Conservation (phyloP, 202 grass and related monocot species). For the Sporobolus alterniflorus region DNA sequence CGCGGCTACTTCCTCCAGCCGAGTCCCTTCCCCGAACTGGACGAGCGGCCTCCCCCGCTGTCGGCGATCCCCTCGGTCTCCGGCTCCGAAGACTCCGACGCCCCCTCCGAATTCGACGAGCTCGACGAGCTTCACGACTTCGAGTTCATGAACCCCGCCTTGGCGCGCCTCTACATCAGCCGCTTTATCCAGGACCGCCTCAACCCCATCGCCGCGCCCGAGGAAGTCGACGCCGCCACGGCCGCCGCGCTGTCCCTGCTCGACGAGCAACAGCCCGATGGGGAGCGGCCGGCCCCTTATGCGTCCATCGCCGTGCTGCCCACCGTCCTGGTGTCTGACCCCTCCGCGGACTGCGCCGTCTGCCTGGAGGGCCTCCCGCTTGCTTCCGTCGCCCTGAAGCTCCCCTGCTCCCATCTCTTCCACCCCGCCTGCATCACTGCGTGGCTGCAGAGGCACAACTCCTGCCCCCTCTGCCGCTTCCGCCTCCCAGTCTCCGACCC, state of each 20-base stretch:
- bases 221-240: neutral
- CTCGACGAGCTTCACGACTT: constrained; percentile 26
- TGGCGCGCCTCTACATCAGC: constrained; percentile 14
- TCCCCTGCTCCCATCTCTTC: constrained; percentile 73
- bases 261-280: neutral
- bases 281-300: constrained; percentile 24
- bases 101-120: constrained; percentile 12
- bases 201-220: neutral
- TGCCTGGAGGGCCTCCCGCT: constrained; percentile 68
- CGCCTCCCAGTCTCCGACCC: constrained; percentile 28
- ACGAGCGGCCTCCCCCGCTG: constrained; percentile 16
- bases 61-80: neutral
- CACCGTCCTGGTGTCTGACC: constrained; percentile 32
- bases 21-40: neutral
- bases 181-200: constrained; percentile 7
- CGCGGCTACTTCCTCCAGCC: constrained; percentile 38
- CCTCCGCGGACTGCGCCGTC: constrained; percentile 47
- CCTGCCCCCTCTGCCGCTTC: constrained; percentile 76
- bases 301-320: constrained; percentile 45
- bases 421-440: constrained; percentile 65
- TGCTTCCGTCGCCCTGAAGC: constrained; percentile 33
- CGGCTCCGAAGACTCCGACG: neutral
- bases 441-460: constrained; percentile 64
- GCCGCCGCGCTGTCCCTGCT: constrained; percentile 27
- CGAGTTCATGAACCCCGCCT: constrained; percentile 4